phyloP scores from a whole-genome alignment of 805 yeast species.

The Kodamaea kaohsiungensis region DNA sequence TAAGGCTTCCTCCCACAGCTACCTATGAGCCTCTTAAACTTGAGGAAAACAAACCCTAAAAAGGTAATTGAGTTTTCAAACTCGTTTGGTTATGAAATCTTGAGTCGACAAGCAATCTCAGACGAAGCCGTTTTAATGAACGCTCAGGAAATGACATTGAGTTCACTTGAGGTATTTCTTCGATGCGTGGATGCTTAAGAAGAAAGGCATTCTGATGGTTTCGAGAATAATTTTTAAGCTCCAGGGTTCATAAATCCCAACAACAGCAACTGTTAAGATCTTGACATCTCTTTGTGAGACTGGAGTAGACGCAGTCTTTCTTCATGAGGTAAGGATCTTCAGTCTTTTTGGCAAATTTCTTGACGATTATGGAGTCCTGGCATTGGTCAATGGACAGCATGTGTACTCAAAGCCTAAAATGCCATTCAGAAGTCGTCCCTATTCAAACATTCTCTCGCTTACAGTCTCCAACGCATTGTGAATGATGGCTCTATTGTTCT shows the following conservation, averaged over 20 bases:
- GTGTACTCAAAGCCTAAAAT: background rate
- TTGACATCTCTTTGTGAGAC: background rate
- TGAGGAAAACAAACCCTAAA: background rate
- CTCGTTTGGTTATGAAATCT: background rate
- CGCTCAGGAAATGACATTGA: background rate
- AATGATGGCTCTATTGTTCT: background rate
- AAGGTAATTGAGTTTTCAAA: background rate
- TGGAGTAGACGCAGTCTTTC: background rate
- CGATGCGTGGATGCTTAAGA: background rate
- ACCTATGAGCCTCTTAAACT: background rate
- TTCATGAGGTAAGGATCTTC: background rate
- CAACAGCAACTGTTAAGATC: background rate
- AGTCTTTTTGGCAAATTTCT: background rate
- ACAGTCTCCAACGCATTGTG: background rate
- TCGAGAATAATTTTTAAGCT: background rate
- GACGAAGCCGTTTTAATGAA: background rate
- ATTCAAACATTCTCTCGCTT: background rate
- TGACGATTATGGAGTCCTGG: background rate
- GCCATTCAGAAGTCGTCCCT: background rate
- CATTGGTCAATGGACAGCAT: background rate
- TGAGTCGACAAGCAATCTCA: too few species aligned
- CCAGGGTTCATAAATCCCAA: background rate
- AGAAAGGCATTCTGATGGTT: background rate
- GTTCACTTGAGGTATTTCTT: background rate
- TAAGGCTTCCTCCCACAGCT: background rate